phyloP scores from a whole-genome alignment of 768 basidiomycete species.

The Boletales sp. region DNA sequence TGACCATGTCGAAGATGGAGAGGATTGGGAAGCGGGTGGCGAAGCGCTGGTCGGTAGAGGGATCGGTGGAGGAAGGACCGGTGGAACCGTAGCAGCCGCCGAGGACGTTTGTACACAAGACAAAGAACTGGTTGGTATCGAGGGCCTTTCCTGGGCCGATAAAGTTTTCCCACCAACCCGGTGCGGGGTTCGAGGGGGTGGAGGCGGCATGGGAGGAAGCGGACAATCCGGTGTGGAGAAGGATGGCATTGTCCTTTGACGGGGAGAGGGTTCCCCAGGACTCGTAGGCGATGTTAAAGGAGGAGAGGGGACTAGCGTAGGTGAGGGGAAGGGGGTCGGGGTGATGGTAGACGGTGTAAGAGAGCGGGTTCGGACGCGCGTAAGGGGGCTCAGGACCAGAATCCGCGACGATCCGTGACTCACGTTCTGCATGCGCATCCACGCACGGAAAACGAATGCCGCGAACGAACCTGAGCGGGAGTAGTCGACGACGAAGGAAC shows the following conservation, averaged over 20 bases:
- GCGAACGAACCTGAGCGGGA: not conserved
- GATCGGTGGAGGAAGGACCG: slow-evolving; percentile 84
- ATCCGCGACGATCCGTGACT: slow-evolving; percentile 49
- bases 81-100: slow-evolving; percentile 98
- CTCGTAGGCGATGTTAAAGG: slow-evolving; percentile 92
- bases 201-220: slow-evolving; percentile 94
- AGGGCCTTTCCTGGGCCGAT: slow-evolving; percentile 93
- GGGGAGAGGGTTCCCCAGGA: slow-evolving; percentile 92
- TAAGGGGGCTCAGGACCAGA: slow-evolving; percentile 82
- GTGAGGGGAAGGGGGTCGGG: slow-evolving; percentile 59
- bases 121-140: slow-evolving; percentile 88
- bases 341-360: slow-evolving; percentile 71
- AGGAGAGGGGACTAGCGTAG: slow-evolving; percentile 56
- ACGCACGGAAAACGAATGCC: slow-evolving; percentile 67
- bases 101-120: slow-evolving; percentile 95
- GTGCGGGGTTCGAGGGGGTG: slow-evolving; percentile 67
- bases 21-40: slow-evolving; percentile 90
- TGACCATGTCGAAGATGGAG: slow-evolving; percentile 96
- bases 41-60: slow-evolving; percentile 64
- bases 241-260: slow-evolving; percentile 78
- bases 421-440: slow-evolving; percentile 72
- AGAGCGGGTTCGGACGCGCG: slow-evolving; percentile 69
- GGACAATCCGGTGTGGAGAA: slow-evolving; percentile 93
- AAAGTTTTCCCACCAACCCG: slow-evolving; percentile 99
- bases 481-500: not conserved